These are phyloP conservation scores for Plasmodium vivax DNA, from an alignment of 169 alveolate species.

Conservation along the genomic window DNA sequence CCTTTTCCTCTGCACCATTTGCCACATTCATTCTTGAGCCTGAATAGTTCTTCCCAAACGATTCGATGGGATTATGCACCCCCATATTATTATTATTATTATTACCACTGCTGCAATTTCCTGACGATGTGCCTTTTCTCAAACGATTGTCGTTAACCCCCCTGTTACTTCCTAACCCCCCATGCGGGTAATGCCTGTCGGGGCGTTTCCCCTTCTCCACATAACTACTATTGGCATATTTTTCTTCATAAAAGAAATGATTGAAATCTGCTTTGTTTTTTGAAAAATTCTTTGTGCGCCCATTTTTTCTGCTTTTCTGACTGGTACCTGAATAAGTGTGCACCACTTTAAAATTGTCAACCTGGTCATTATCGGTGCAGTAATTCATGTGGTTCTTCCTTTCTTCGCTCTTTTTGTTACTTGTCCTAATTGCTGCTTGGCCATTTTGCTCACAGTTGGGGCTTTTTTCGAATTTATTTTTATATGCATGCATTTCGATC, in stretches of 20 bases:
- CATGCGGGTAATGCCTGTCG: slow-evolving; percentile 5
- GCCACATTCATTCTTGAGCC: slow-evolving; percentile 3
- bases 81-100: slow-evolving; percentile 10
- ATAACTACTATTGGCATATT: background rate
- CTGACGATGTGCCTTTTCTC: background rate
- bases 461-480: background rate
- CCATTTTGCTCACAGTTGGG: slow-evolving; percentile 5
- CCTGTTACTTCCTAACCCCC: background rate
- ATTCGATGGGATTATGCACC: background rate
- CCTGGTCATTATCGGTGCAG: slow-evolving; percentile 20
- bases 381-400: background rate
- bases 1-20: slow-evolving; percentile 5
- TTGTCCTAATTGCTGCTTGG: slow-evolving; percentile 5
- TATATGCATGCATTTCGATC: slow-evolving; percentile 3
- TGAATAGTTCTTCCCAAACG: slow-evolving; percentile 4
- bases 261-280: slow-evolving; percentile 30
- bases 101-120: background rate
- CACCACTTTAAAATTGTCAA: slow-evolving; percentile 38
- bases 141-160: background rate
- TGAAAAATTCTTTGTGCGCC: slow-evolving; percentile 30
- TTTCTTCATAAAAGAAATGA: slow-evolving; percentile 29
- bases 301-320: slow-evolving; percentile 15
- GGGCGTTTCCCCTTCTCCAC: slow-evolving; percentile 9
- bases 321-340: slow-evolving; percentile 16
- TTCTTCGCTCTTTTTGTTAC: slow-evolving; percentile 10